Evolutionary conservation across 305 asterid species (phyloP).

Genomic region (Fraxinus paxiana): DNA sequence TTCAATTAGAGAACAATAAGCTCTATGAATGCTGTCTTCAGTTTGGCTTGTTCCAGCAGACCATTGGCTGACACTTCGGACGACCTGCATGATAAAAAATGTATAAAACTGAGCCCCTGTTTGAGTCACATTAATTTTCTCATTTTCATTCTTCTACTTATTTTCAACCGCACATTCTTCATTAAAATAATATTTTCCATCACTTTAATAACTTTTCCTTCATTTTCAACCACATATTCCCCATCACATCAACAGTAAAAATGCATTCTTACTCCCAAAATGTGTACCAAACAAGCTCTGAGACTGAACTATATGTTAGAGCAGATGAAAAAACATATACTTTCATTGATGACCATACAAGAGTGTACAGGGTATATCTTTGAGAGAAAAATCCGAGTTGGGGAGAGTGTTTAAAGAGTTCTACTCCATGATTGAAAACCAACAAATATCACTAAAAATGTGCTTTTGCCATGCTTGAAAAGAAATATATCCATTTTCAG

Average conservation of each 20-base stretch:
- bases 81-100: conserved; percentile 44
- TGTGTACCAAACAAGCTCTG: no score
- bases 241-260: no score
- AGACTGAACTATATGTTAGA: background rate
- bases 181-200: no score
- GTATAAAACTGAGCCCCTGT: background rate
- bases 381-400: background rate
- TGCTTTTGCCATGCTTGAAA: background rate
- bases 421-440: background rate
- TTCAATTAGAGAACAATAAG: conserved; percentile 85
- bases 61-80: conserved; percentile 97
- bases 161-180: no score
- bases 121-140: no score
- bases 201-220: no score
- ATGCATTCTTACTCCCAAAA: no score
- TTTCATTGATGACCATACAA: background rate
- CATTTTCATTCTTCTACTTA: no score
- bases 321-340: background rate
- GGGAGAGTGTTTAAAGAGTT: background rate
- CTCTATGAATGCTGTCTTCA: conserved; percentile 94
- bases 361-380: background rate
- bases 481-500: conserved; percentile 2
- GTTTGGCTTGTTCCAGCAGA: conserved; percentile 93
- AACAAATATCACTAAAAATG: background rate
- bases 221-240: no score